A percentile compares a stretch with the other conserved stretches of the same genome.
Conservation (phyloP, 345 rosid genomes). For the Fremontodendron californicum region DNA sequence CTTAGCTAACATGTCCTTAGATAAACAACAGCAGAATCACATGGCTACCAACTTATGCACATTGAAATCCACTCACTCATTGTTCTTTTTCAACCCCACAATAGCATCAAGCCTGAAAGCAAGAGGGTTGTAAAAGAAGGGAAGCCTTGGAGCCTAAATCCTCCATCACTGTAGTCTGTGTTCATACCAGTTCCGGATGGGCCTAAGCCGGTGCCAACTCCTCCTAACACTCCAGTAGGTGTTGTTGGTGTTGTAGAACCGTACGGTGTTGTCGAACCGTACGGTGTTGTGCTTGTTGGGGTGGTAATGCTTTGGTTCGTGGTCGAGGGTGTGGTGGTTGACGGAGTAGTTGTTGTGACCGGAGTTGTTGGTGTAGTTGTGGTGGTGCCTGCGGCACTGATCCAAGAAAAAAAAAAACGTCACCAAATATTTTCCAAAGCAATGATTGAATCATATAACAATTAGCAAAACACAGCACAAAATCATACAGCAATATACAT, state of each 20-base stretch:
- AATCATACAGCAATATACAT: neutral
- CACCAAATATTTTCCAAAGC: neutral
- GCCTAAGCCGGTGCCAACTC: constrained; percentile 34
- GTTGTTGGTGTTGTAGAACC: constrained; percentile 42
- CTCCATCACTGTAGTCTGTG: constrained; percentile 36
- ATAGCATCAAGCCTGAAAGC: constrained; percentile 28
- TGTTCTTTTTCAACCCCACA: constrained; percentile 27
- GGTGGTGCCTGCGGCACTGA: neutral
- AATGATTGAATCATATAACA: neutral
- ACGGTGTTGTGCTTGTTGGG: constrained; percentile 35
- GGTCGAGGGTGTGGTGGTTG: constrained; percentile 8
- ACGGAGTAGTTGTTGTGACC: neutral
- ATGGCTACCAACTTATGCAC: constrained; percentile 29
- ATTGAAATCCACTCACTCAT: neutral
- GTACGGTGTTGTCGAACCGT: constrained; percentile 4
- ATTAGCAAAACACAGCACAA: neutral
- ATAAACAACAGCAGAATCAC: constrained; percentile 30
- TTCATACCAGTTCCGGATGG: constrained; percentile 42
- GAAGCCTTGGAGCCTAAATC: constrained; percentile 20
- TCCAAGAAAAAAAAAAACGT: neutral
- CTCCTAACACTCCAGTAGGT: constrained; percentile 48
- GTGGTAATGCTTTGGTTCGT: constrained; percentile 25
- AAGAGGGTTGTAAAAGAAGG: constrained; percentile 6
- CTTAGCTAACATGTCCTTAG: constrained; percentile 27
- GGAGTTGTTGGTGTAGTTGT: neutral